Evolutionary conservation across 345 rosid genomes (phyloP).

Genomic region (Populus alba): DNA sequence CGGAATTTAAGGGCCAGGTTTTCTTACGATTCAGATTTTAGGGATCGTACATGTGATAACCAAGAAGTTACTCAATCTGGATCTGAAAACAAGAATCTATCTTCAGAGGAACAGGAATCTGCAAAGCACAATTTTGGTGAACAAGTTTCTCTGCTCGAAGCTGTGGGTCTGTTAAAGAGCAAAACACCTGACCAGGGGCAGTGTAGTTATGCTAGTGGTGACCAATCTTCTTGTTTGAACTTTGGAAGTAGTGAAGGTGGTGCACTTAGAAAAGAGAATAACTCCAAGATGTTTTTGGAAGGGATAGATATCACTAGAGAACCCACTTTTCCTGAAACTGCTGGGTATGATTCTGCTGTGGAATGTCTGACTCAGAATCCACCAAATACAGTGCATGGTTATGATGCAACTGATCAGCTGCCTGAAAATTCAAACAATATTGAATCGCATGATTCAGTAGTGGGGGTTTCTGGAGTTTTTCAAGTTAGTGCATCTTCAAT

Average conservation of each 20-base stretch:
- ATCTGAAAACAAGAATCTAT: slow-evolving; percentile 22
- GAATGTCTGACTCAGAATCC: slow-evolving; percentile 13
- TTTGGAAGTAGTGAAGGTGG: slow-evolving; percentile 19
- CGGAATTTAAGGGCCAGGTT: slow-evolving; percentile 69
- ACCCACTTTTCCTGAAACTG: slow-evolving; percentile 17
- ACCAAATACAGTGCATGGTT: slow-evolving; percentile 15
- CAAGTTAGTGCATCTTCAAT: slow-evolving; percentile 16
- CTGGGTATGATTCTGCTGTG: slow-evolving; percentile 5
- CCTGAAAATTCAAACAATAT: slow-evolving; percentile 25
- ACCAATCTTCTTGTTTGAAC: slow-evolving; percentile 22
- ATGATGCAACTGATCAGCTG: slow-evolving; percentile 18
- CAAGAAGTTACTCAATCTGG: slow-evolving; percentile 31
- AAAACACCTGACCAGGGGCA: slow-evolving; percentile 19
- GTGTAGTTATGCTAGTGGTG: slow-evolving; percentile 19
- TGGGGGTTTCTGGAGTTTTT: not conserved
- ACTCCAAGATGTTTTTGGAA: slow-evolving; percentile 10
- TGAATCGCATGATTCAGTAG: slow-evolving; percentile 10
- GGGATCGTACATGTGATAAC: slow-evolving; percentile 35
- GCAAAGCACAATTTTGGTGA: slow-evolving; percentile 15
- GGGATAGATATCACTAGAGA: slow-evolving; percentile 12
- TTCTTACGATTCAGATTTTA: slow-evolving; percentile 52
- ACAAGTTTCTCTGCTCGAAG: slow-evolving; percentile 28
- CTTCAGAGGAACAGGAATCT: slow-evolving; percentile 6
- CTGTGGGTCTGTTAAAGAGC: slow-evolving; percentile 12
- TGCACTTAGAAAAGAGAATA: slow-evolving; percentile 12